A percentile compares a stretch with the other conserved stretches of the same genome.
Evolutionary conservation across 192 early-diverging fungal species (phyloP).

Genomic region (Backusella psychrophila): DNA sequence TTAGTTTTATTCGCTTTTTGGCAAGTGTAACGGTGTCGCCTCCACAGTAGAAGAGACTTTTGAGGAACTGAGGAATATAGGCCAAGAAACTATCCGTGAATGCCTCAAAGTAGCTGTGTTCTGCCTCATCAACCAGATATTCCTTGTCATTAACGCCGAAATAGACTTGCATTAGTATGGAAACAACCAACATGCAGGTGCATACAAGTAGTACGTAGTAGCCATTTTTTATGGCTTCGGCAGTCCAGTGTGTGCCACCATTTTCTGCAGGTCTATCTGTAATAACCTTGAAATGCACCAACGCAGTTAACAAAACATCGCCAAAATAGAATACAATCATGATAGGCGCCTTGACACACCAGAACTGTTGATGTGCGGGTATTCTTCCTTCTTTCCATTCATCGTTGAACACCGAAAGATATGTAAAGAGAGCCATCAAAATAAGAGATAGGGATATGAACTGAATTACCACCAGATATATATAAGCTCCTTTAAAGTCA

Average conservation of each 20-base stretch:
- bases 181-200: slow-evolving; percentile 25
- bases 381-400: slow-evolving; percentile 32
- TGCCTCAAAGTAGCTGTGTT: slow-evolving; percentile 6
- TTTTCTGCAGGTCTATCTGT: slow-evolving; percentile 16
- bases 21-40: slow-evolving; percentile 22
- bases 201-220: slow-evolving; percentile 29
- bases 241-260: slow-evolving; percentile 25
- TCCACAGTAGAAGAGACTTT: slow-evolving; percentile 21
- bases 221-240: slow-evolving; percentile 31
- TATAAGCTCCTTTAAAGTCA: slow-evolving; percentile 26
- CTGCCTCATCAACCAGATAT: slow-evolving; percentile 15
- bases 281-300: slow-evolving; percentile 23
- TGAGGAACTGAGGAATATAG: slow-evolving; percentile 33
- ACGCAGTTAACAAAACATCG: slow-evolving; percentile 18
- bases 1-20: slow-evolving; percentile 24
- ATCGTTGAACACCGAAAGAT: slow-evolving; percentile 25
- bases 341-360: slow-evolving; percentile 42
- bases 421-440: slow-evolving; percentile 34
- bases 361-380: slow-evolving; percentile 25
- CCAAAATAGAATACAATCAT: slow-evolving; percentile 40
- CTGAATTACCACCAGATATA: slow-evolving; percentile 27
- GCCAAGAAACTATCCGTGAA: slow-evolving; percentile 25
- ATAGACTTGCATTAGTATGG: slow-evolving; percentile 27
- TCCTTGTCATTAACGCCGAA: slow-evolving; percentile 22
- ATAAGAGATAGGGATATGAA: slow-evolving; percentile 35